phyloP scores from a whole-genome alignment of 163 green algal genomes.

The Dunaliella salina region DNA sequence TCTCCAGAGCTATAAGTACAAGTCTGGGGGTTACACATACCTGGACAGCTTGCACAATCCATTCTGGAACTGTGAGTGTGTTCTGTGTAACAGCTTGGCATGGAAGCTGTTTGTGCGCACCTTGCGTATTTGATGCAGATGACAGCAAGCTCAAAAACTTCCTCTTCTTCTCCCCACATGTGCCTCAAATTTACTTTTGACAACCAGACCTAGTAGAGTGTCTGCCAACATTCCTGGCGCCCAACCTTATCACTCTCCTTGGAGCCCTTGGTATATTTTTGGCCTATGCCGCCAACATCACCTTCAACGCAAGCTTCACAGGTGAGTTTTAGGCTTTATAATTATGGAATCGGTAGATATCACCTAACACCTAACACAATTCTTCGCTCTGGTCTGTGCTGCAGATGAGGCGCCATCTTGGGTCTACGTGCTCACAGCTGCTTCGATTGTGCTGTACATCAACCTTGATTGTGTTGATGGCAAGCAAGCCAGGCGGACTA shows the following conservation, averaged over 20 bases:
- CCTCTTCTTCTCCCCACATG: no score
- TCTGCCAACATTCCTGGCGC: conserved; percentile 83
- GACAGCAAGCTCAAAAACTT: background rate
- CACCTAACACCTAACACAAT: background rate
- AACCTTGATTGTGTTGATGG: conserved; percentile 67
- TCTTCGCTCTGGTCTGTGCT: background rate
- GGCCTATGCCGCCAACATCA: conserved; percentile 52
- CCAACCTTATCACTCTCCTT: conserved; percentile 90
- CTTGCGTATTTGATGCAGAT: background rate
- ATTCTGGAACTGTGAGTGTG: conserved; percentile 80
- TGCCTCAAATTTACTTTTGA: no score
- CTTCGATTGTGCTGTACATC: conserved; percentile 68
- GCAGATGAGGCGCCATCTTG: conserved; percentile 59
- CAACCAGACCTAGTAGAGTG: conserved; percentile 49
- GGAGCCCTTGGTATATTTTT: conserved; percentile 66
- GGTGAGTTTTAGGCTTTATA: conserved; percentile 20
- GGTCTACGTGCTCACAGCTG: conserved; percentile 60
- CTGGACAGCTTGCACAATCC: conserved; percentile 80
- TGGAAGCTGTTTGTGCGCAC: background rate
- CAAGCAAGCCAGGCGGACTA: conserved; percentile 71
- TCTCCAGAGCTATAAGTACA: conserved; percentile 70
- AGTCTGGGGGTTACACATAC: conserved; percentile 68
- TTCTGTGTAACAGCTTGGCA: background rate
- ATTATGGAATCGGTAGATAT: background rate
- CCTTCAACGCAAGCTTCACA: conserved; percentile 61